Evolutionary conservation across 208 protist species (phyloP), one percentile per base, ranked within the genome.

Genomic region (Acanthamoeba polyphaga): DNA sequence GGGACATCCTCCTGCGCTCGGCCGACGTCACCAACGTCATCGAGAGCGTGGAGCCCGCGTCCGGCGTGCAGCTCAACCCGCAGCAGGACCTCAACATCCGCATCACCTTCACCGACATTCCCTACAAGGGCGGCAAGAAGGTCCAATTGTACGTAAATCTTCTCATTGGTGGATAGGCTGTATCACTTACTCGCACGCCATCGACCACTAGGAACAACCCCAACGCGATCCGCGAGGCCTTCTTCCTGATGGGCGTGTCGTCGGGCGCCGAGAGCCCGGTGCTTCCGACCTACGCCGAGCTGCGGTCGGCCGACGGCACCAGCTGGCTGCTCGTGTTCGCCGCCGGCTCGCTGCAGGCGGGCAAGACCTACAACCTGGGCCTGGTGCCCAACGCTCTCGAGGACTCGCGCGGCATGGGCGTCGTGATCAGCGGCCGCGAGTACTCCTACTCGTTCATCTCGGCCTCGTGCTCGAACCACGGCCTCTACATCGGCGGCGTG

Each of bases 371-470:
- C 85, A 92, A 9, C 38, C 85, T 92, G 24, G 64, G 19, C 27
- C 85, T 92, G 13, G 85, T 55, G 38, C 29, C 55, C 32, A 74
- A 92, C 64, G 74, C 85, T 4, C 60, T 92, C 27, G 15, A 72
- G 29, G 64, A 92, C 60, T 49, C 55, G 43, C 32, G 46, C 29
- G 60, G 43, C 32, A 72, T 43, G 15, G 27, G 22, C 64, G 85
- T 92, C 27, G 43, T 72, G 15, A 76, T 92, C 15, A 92, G 85
- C 64, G 85, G 85, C 17, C 29, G 85, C 38, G 24, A 38, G 64
- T 92, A 92, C 55, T 72, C 85, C n/a, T 92, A 92, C 60, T 74
- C 60, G 24, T 46, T 38, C 24, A 46, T 92, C 27, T 92, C 85
- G 8, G 27, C 19, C 34, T n/a, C 29, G 19, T 92, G 85, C 85